phyloP scores from a whole-genome alignment of 768 basidiomycete species.

The Termitomyces sp. region DNA sequence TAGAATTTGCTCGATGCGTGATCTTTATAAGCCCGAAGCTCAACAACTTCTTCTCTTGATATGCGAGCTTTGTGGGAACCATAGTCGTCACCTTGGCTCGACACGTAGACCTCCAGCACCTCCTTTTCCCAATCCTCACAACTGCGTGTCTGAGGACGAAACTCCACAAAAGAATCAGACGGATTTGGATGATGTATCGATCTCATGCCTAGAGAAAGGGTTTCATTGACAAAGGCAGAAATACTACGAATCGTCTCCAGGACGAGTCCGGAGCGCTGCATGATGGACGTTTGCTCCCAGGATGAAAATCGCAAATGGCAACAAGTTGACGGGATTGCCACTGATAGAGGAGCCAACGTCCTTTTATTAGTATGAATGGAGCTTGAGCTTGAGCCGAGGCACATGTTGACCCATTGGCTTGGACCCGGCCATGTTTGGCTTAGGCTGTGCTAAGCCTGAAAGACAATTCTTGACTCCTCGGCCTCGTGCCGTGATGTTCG shows the following conservation, averaged over 20 bases:
- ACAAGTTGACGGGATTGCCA: not conserved
- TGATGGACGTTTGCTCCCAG: not conserved
- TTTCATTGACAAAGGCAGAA: not conserved
- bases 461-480: not conserved
- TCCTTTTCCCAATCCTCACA: conserved; percentile 7
- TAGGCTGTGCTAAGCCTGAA: not conserved
- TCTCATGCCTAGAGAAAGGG: not conserved
- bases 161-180: conserved; percentile 2
- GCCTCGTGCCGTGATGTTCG: not conserved
- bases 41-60: not conserved
- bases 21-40: conserved; percentile 5
- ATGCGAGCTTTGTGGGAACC: conserved; percentile 1
- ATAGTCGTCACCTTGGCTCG: conserved; percentile 1
- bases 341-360: not conserved
- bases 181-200: not conserved
- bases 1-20: not conserved
- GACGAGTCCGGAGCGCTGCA: conserved; percentile 1
- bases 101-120: conserved; percentile 2
- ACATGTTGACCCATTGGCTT: not conserved
- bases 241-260: not conserved
- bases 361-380: not conserved
- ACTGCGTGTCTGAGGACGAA: conserved; percentile 2
- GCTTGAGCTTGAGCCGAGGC: not conserved
- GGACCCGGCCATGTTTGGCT: not conserved
- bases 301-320: not conserved